Conservation (phyloP, 2,329 filamentous ascomycete genomes). For the Aurifilum marmelostoma region DNA sequence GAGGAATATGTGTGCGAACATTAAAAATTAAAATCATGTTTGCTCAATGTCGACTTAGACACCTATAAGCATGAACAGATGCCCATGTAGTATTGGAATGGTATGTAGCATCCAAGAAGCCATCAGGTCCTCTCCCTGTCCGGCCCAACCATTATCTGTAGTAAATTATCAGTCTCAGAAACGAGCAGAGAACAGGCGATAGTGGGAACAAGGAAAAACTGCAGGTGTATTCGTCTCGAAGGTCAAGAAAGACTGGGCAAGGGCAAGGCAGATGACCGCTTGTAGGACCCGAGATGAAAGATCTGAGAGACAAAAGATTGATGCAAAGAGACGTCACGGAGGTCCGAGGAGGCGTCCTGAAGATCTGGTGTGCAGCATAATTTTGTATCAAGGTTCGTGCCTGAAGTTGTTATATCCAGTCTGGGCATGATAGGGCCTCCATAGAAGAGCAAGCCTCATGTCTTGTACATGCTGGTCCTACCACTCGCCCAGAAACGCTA, state of each 20-base stretch:
- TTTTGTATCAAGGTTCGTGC: background rate
- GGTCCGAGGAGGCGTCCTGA: background rate
- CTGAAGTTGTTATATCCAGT: background rate
- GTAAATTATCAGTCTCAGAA: background rate
- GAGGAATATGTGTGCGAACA: background rate
- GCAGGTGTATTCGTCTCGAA: background rate
- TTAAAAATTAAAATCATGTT: background rate
- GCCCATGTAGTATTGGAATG: background rate
- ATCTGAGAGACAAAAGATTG: background rate
- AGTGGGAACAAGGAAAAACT: background rate
- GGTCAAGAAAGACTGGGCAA: background rate
- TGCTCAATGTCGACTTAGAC: background rate
- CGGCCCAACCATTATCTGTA: background rate
- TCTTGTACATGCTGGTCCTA: background rate
- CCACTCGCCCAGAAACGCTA: background rate
- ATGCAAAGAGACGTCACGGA: background rate
- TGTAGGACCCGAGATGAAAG: too few species aligned
- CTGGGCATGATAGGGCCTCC: background rate
- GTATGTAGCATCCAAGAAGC: background rate
- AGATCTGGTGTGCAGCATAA: background rate
- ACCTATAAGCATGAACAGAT: background rate
- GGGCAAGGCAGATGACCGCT: background rate
- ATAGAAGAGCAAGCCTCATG: background rate
- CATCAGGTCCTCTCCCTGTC: background rate
- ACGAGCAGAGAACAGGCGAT: background rate